These are phyloP conservation scores for Rhazya stricta DNA, from an alignment of 257 asterid genomes.

Conservation along the genomic window DNA sequence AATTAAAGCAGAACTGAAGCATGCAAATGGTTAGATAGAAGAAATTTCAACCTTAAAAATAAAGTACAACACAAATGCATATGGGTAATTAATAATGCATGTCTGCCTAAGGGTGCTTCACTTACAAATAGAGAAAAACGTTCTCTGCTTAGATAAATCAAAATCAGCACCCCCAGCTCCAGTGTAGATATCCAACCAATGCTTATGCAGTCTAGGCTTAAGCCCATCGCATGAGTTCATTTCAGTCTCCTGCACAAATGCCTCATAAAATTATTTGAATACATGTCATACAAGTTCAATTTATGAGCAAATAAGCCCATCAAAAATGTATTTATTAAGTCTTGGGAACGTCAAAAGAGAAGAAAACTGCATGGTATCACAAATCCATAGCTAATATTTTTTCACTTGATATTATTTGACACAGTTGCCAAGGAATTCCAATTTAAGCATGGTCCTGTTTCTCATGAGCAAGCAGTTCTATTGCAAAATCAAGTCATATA, in stretches of 20 bases:
- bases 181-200: slow-evolving; percentile 61
- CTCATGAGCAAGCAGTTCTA: neutral
- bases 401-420: neutral
- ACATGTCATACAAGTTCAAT: neutral
- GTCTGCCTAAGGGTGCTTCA: slow-evolving; percentile 10
- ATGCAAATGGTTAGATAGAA: neutral
- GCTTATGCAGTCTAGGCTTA: slow-evolving; percentile 64
- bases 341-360: neutral
- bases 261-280: slow-evolving; percentile 5
- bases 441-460: neutral
- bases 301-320: neutral
- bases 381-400: neutral
- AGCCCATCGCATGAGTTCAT: slow-evolving; percentile 37
- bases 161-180: slow-evolving; percentile 61
- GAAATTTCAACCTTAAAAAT: neutral
- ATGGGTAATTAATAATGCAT: neutral
- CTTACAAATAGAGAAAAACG: slow-evolving; percentile 80
- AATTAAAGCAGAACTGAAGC: neutral
- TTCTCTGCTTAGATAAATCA: slow-evolving; percentile 54
- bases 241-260: slow-evolving; percentile 47
- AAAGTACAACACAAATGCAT: neutral
- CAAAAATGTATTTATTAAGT: neutral
- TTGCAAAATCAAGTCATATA: neutral
- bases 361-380: neutral
- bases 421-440: neutral